Evolutionary conservation across 2,329 filamentous ascomycete genomes (phyloP), one percentile per base, ranked within the genome.

Genomic region (Dactylellina drechsleri): DNA sequence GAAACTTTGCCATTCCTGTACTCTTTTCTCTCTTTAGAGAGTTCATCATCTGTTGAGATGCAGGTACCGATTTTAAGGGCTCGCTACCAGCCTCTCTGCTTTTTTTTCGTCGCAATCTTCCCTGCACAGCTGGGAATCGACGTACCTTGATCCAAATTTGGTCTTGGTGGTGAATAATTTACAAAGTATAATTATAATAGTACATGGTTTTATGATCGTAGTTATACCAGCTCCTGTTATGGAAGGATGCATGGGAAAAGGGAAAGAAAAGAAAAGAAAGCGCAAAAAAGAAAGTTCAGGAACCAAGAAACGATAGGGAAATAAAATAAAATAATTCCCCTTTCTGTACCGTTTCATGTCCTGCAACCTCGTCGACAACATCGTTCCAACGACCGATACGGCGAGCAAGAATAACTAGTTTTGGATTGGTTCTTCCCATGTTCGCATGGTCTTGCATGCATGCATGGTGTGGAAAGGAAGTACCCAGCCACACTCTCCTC

Each of bases 271-370:
- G 23, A 23, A 23, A 23, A 4, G 23, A 23, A 23, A 36, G 31
- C 10, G 31, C 1, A 36, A 36, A 36, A 36, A 45, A 59, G 56
- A 16, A 43, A 43, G 23, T 12, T 40, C 15, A 18, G 28, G 7
- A 47, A 28, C 28, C 40, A 57, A 28, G 13, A 23, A 36, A 10
- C 5, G 31, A 36, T 36, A 36, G 31, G 31, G 31, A 36, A 36
- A 36, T 36, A 36, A 36, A 36, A 36, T 36, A 36, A 60, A 36
- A 36, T 36, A 40, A 41, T 54, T 57, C 60, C 59, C 62, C 43
- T 36, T 67, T 67, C 64, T 54, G 64, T 36, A 68, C 58, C 47
- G 71, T 75, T 75, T 75, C 71, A 75, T 68, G 45, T 68, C 15
- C 71, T 75, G 71, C 71, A 75, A 23, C 26, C 15, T 47, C 13